Evolutionary conservation across 352 stramenopile species (phyloP).

Genomic region (Globisporangium radiosum): DNA sequence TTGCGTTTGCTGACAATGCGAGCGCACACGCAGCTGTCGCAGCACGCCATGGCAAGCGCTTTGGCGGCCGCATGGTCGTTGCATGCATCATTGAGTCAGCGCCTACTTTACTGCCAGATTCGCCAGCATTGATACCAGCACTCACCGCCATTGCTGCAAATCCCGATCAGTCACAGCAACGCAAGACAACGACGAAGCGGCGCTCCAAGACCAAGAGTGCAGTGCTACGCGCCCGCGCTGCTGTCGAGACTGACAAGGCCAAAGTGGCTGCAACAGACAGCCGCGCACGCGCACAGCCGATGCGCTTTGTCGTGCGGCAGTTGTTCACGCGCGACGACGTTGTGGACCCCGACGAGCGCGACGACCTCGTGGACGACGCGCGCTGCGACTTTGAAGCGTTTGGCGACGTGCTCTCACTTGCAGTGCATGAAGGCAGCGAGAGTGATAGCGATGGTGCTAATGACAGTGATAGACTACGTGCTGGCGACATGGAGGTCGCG

Average conservation of each 20-base stretch:
- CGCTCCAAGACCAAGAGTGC: constrained; percentile 29
- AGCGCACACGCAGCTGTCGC: constrained; percentile 14
- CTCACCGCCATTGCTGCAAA: too few relatives aligned
- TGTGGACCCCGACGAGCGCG: constrained; percentile 42
- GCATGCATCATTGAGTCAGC: constrained; percentile 3
- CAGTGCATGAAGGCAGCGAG: constrained; percentile 5
- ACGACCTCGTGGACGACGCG: constrained; percentile 35
- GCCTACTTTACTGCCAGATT: too few relatives aligned
- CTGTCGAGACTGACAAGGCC: not conserved
- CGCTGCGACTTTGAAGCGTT: constrained; percentile 23
- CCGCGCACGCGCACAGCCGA: not conserved
- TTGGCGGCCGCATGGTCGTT: constrained; percentile 25
- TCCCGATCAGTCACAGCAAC: not conserved
- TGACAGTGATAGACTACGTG: not conserved
- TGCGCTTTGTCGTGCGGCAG: constrained; percentile 20
- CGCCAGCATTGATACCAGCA: too few relatives aligned
- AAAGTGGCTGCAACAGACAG: too few relatives aligned
- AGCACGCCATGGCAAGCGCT: constrained; percentile 20
- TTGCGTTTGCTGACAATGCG: constrained; percentile 13
- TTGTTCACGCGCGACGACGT: constrained; percentile 41
- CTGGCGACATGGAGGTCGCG: constrained; percentile 9
- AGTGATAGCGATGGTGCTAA: not conserved
- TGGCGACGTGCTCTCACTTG: constrained; percentile 8
- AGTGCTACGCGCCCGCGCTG: constrained; percentile 8
- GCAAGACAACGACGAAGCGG: constrained; percentile 18